These are phyloP conservation scores for Nymphaea thermarum DNA, from an alignment of 164 flowering plant genomes.

Conservation along the genomic window DNA sequence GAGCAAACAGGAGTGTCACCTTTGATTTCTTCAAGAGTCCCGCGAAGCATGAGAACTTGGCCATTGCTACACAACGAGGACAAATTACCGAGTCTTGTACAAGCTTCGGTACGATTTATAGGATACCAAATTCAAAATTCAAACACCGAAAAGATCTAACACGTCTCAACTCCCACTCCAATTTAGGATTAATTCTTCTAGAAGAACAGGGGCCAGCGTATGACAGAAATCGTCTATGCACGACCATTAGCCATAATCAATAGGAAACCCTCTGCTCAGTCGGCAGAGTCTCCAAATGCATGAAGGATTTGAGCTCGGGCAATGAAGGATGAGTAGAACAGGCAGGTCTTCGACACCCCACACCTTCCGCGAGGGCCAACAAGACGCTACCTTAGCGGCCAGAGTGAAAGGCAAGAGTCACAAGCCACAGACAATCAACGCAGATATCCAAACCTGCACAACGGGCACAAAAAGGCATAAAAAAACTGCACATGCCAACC, in stretches of 20 bases:
- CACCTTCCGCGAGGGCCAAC: no score
- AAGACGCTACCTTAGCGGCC: no score
- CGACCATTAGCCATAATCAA: conserved; percentile 51
- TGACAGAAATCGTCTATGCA: no score
- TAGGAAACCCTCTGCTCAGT: conserved; percentile 21
- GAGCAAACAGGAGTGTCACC: conserved; percentile 23
- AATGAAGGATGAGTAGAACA: conserved; percentile 6
- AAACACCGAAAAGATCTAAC: background rate
- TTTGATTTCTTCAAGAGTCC: conserved; percentile 28
- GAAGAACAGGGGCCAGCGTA: no score
- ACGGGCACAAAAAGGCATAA: no score
- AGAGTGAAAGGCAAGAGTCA: no score
- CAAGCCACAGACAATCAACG: no score
- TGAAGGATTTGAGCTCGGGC: conserved; percentile 4
- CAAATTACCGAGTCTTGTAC: background rate
- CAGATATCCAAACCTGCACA: no score
- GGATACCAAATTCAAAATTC: background rate
- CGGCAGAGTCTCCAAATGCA: conserved; percentile 31
- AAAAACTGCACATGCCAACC: no score
- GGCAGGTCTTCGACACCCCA: background rate
- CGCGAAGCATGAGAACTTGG: conserved; percentile 37
- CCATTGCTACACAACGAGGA: conserved; percentile 17
- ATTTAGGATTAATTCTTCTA: no score
- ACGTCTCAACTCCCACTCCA: conserved; percentile 2
- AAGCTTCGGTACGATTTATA: background rate